phyloP scores from a whole-genome alignment of 1,284 basidiomycete genomes.

The Pulchroboletus neoregius region DNA sequence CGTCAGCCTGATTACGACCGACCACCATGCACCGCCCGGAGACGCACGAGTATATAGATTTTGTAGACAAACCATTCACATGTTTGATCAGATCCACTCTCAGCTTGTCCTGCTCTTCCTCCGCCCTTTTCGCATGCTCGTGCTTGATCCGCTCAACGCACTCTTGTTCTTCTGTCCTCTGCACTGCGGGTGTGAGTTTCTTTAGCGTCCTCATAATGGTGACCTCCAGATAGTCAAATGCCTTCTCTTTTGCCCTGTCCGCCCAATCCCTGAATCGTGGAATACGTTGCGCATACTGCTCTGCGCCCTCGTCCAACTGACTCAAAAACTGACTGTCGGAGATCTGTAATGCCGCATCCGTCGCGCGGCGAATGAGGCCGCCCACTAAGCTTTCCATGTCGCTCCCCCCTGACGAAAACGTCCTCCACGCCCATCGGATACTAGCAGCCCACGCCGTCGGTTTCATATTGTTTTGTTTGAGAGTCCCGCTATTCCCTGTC shows the following conservation, averaged over 20 bases:
- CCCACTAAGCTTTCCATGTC: background rate
- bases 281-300: background rate
- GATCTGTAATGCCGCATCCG: background rate
- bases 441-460: fast-evolving
- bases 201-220: background rate
- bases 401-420: slow-evolving; percentile 12
- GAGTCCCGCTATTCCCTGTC: background rate
- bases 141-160: background rate
- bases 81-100: slow-evolving; percentile 26
- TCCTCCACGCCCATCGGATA: background rate
- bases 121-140: slow-evolving; percentile 7
- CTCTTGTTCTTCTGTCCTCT: slow-evolving; percentile 10
- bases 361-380: slow-evolving; percentile 2
- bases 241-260: slow-evolving; percentile 3
- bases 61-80: slow-evolving; percentile 21
- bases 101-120: slow-evolving; percentile 13
- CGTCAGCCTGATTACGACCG: slow-evolving; percentile 7
- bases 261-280: slow-evolving; percentile 2
- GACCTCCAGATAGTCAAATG: slow-evolving; percentile 5
- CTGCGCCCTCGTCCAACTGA: slow-evolving; percentile 1
- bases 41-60: slow-evolving; percentile 16
- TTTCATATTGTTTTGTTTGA: background rate
- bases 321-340: slow-evolving; percentile 14
- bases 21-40: too few species aligned
- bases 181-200: slow-evolving; percentile 6